Conservation (phyloP, 2,329 filamentous ascomycete genomes). For the Arthrocladium fulminans region DNA sequence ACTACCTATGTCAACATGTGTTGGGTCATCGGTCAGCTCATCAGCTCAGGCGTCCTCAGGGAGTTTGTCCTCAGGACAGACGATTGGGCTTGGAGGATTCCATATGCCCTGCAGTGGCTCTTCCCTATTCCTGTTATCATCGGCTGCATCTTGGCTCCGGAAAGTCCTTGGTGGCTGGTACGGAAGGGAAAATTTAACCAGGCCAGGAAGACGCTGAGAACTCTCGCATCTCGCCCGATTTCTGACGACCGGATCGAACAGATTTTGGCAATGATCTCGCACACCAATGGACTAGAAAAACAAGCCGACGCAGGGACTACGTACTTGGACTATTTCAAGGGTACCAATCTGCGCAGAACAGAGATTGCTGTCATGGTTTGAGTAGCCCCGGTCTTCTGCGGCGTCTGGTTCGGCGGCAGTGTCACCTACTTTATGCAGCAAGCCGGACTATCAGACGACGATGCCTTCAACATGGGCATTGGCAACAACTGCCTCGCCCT, state of each 20-base stretch:
- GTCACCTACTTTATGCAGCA: slow-evolving; percentile 51
- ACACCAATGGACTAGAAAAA: slow-evolving; percentile 24
- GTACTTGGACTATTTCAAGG: slow-evolving; percentile 30
- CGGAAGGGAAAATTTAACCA: slow-evolving; percentile 40
- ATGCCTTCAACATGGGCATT: slow-evolving; percentile 37
- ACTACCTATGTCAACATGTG: slow-evolving; percentile 34
- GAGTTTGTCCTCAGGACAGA: slow-evolving; percentile 25
- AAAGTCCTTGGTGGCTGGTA: slow-evolving; percentile 48
- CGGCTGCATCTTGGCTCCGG: slow-evolving; percentile 28
- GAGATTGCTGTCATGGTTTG: slow-evolving; percentile 34
- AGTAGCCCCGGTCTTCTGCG: slow-evolving; percentile 50
- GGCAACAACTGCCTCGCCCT: slow-evolving; percentile 56
- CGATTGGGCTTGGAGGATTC: slow-evolving; percentile 32
- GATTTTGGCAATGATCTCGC: slow-evolving; percentile 23
- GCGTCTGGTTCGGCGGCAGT: slow-evolving; percentile 57
- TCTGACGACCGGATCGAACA: slow-evolving; percentile 26
- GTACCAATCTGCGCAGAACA: slow-evolving; percentile 32
- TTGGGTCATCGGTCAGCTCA: slow-evolving; percentile 35
- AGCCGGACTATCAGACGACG: slow-evolving; percentile 31
- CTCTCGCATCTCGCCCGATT: slow-evolving; percentile 33
- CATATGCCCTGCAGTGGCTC: slow-evolving; percentile 29
- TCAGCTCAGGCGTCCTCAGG: slow-evolving; percentile 31
- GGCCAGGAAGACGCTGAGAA: slow-evolving; percentile 35
- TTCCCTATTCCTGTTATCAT: slow-evolving; percentile 23
- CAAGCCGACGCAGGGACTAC: slow-evolving; percentile 22